Percentiles rank a stretch among this genome's conserved stretches.
These are phyloP conservation scores for Populus davidiana DNA, from an alignment of 345 rosid genomes.

Conservation along the genomic window DNA sequence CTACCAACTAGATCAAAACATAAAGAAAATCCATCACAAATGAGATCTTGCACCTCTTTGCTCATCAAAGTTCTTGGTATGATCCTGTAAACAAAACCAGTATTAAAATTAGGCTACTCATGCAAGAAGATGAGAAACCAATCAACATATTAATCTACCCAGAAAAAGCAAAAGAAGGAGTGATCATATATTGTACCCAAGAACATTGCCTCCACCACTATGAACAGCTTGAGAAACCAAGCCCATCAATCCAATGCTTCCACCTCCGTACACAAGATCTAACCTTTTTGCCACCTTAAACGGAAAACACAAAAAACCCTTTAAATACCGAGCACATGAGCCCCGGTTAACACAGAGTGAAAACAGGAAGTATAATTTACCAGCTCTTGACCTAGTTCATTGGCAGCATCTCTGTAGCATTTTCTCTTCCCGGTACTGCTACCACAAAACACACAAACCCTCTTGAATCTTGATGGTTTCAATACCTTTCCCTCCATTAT, in stretches of 20 bases:
- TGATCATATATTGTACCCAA: constrained; percentile 51
- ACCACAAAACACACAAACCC: constrained; percentile 31
- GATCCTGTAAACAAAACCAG: constrained; percentile 30
- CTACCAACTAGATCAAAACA: background rate
- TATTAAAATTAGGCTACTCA: background rate
- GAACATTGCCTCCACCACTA: constrained; percentile 76
- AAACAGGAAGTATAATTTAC: background rate
- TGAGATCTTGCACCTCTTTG: constrained; percentile 36
- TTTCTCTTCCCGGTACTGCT: constrained; percentile 30
- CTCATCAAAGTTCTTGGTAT: constrained; percentile 51
- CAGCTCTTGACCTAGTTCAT: constrained; percentile 30
- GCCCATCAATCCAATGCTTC: constrained; percentile 95
- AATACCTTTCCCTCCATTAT: constrained; percentile 8
- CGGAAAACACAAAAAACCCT: background rate
- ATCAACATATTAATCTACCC: background rate
- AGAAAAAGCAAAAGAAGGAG: background rate
- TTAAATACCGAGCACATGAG: background rate
- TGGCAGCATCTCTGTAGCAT: constrained; percentile 32
- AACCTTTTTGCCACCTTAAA: constrained; percentile 60
- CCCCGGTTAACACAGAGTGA: background rate
- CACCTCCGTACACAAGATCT: constrained; percentile 95
- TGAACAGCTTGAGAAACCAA: constrained; percentile 80
- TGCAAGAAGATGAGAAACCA: background rate
- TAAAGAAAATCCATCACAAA: background rate
- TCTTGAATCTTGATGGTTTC: constrained; percentile 27